A percentile compares a stretch with the other conserved stretches of the same genome.
Evolutionary conservation across 306 rosid species (phyloP).

Genomic region (Ormosia semicastrata): DNA sequence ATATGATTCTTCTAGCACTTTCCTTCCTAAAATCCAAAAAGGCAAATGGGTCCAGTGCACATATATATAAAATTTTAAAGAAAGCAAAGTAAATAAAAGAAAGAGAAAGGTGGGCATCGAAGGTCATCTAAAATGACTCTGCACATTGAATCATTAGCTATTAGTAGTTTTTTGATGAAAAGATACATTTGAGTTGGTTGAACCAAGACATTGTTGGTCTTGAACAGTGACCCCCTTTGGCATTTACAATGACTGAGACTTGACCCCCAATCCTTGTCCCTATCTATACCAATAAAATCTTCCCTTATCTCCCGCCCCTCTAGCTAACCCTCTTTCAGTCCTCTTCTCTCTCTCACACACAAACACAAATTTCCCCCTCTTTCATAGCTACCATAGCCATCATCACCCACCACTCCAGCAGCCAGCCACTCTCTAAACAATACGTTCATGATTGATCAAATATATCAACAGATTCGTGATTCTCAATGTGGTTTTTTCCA

Average conservation of each 20-base stretch:
- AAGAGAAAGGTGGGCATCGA: not conserved
- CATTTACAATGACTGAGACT: not conserved
- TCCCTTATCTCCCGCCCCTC: not conserved
- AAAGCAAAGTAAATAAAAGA: not conserved
- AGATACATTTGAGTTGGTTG: not conserved
- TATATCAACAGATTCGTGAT: not conserved
- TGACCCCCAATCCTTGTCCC: not conserved
- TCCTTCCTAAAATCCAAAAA: not conserved
- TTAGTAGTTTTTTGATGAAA: not conserved
- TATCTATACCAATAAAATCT: not conserved
- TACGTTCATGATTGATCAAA: not conserved
- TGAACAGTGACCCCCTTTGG: constrained; percentile 10
- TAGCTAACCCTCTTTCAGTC: not conserved
- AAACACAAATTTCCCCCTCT: not conserved
- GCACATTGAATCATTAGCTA: not conserved
- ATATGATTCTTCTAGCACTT: not conserved
- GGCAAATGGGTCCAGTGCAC: not conserved
- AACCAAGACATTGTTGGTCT: constrained; percentile 25
- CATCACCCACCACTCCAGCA: not conserved
- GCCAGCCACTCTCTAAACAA: not conserved
- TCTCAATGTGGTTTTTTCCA: not conserved
- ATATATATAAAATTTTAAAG: not conserved
- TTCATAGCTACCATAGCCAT: not conserved
- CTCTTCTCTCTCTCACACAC: not conserved
- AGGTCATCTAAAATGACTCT: constrained; percentile 3